A percentile compares a stretch with the other conserved stretches of the same genome.
These are phyloP conservation scores for Thermothielavioides terrestris DNA, from an alignment of 495 filamentous ascomycete species.

Conservation along the genomic window DNA sequence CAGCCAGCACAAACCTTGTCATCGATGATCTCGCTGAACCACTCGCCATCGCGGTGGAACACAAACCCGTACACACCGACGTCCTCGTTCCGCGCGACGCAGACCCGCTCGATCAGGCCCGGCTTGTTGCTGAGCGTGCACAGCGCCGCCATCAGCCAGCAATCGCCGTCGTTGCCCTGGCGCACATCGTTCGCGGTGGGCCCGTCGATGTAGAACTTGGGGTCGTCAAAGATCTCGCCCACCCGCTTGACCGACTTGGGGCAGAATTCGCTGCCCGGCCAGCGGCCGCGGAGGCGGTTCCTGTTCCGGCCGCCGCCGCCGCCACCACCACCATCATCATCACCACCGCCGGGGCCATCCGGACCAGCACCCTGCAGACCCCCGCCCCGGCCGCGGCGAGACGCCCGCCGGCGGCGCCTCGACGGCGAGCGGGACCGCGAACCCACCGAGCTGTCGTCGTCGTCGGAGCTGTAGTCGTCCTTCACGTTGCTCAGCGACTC, in stretches of 20 bases:
- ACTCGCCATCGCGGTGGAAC: slow-evolving; percentile 87
- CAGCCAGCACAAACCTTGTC: slow-evolving; percentile 31
- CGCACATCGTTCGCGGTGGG: slow-evolving; percentile 75
- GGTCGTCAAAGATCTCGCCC: slow-evolving; percentile 78
- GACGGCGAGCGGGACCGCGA: too few species aligned
- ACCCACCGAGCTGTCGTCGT: background rate
- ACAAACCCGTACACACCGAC: slow-evolving; percentile 94
- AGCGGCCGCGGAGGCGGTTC: background rate
- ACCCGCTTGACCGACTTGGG: slow-evolving; percentile 60
- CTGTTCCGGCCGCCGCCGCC: background rate
- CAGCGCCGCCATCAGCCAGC: slow-evolving; percentile 85
- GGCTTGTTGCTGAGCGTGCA: slow-evolving; percentile 76
- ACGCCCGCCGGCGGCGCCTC: too few species aligned
- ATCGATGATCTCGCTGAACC: slow-evolving; percentile 85
- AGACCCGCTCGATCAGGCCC: slow-evolving; percentile 69
- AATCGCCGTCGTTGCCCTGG: slow-evolving; percentile 75
- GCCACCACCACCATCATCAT: background rate
- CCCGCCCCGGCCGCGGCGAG: background rate
- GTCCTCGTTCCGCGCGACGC: slow-evolving; percentile 68
- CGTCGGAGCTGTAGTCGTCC: slow-evolving; percentile 6
- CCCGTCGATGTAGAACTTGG: slow-evolving; percentile 77
- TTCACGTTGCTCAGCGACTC: slow-evolving; percentile 46
- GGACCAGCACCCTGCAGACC: background rate
- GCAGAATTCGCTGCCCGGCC: slow-evolving; percentile 29
- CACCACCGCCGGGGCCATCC: too few species aligned